phyloP scores from a whole-genome alignment of 202 grass and related monocot species.

The Hordeum pubiflorum region DNA sequence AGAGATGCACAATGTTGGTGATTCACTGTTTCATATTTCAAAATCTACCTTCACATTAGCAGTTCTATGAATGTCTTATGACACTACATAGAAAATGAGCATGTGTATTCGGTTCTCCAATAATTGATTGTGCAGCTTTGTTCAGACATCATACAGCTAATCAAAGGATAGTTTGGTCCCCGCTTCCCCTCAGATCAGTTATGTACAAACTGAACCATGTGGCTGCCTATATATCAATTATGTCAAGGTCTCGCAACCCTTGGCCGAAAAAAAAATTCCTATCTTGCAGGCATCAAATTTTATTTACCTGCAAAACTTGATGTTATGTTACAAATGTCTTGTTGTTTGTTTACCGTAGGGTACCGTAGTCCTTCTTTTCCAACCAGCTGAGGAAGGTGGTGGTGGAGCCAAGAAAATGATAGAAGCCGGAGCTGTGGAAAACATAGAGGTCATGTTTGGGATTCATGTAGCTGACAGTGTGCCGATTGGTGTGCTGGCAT shows the following conservation, averaged over 20 bases:
- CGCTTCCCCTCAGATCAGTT: background rate
- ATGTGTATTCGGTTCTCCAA: background rate
- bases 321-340: background rate
- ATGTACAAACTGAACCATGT: constrained; percentile 9
- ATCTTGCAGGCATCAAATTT: background rate
- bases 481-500: constrained; percentile 55
- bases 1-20: background rate
- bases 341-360: constrained; percentile 47
- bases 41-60: background rate
- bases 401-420: constrained; percentile 83
- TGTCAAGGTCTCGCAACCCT: background rate
- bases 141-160: background rate
- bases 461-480: constrained; percentile 51
- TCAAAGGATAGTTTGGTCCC: constrained; percentile 4
- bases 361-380: constrained; percentile 70
- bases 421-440: constrained; percentile 60
- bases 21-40: background rate
- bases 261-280: background rate
- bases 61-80: background rate
- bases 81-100: background rate
- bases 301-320: background rate
- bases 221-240: background rate
- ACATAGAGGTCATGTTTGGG: constrained; percentile 79
- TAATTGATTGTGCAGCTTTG: background rate
- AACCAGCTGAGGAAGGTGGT: constrained; percentile 90